Evolutionary conservation across 805 yeast genomes (phyloP), one percentile per base, ranked within the genome.

Genomic region (Wickerhamiella brachini): DNA sequence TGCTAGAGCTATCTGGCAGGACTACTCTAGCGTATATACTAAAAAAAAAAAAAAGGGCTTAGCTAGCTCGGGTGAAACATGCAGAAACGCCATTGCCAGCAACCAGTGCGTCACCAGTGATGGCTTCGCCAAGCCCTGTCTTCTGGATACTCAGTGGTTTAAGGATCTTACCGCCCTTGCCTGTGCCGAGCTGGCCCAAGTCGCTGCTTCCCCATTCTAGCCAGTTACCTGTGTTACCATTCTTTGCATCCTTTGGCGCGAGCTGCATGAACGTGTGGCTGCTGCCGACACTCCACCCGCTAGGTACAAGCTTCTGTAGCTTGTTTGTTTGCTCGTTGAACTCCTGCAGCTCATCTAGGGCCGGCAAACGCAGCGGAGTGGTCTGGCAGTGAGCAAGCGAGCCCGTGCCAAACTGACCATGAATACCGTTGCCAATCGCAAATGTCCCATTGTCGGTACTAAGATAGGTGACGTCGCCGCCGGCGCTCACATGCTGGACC

Each of bases 321-420:
- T 62, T 57, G 17, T 71, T 60, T 1, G 62, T 55, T 1, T 54
- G 56, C 56, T 80, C 87, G 58, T 79, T 74, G 62, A 59, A 85
- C 59, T 81, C 85, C 41, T 66, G 67, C 48, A 80, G 67, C 13
- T 71, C 67, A 23, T 64, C 49, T 44, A 83, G 63, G 1, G 73
- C 61, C 57, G 74, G 73, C 53, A 89, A 63, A 44, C 76, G 75
- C 18, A 75, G 68, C 6, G 96, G 95, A 46, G 73, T 74, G 18
- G 77, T 69, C 61, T 81, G 84, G 17, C 85, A 81, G 64, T 88
- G 95, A 37, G 81, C 68, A 64, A 73, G 88, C 51, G 81, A 74
- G 15, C 86, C 87, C 45, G 77, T 76, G 22, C 97, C 98, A 51
- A 88, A 71, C 66, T 87, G 94, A 17, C 97, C 98, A 59, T 77